A percentile compares a stretch with the other conserved stretches of the same genome.
Evolutionary conservation across 2,329 filamentous ascomycete species (phyloP).

Genomic region (Apiospora marii): DNA sequence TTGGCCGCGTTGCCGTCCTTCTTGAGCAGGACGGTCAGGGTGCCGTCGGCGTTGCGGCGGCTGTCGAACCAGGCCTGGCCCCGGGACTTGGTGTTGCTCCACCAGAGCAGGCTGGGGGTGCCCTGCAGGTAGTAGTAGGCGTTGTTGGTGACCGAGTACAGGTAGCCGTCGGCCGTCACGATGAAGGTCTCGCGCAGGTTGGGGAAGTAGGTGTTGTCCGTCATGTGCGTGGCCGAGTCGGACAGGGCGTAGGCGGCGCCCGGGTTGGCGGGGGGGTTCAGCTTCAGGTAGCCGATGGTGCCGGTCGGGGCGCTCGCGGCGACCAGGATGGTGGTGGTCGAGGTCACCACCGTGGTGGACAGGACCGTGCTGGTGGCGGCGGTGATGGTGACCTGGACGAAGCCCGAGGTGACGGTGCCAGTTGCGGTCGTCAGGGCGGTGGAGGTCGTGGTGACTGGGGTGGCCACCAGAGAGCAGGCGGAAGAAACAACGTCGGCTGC

Average conservation of each 20-base stretch:
- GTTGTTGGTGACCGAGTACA: slow-evolving; percentile 19
- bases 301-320: slow-evolving; percentile 13
- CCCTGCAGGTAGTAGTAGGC: slow-evolving; percentile 10
- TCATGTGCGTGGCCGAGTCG: not conserved
- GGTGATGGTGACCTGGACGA: slow-evolving; percentile 18
- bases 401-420: not conserved
- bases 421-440: not conserved
- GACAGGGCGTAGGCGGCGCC: slow-evolving; percentile 4
- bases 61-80: slow-evolving; percentile 8
- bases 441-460: not conserved
- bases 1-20: not conserved
- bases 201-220: slow-evolving; percentile 14
- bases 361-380: slow-evolving; percentile 6
- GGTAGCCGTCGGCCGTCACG: slow-evolving; percentile 8
- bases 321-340: slow-evolving; percentile 16
- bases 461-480: slow-evolving; percentile 17
- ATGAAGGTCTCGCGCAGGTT: slow-evolving; percentile 18
- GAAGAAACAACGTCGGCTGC: slow-evolving; percentile 18
- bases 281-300: slow-evolving; percentile 6
- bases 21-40: slow-evolving; percentile 11
- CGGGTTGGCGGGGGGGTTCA: not conserved
- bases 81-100: not conserved
- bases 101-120: not conserved
- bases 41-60: not conserved
- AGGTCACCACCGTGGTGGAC: not conserved